A percentile compares a stretch with the other conserved stretches of the same genome.
phyloP scores from a whole-genome alignment of 805 yeast genomes.

The Metschnikowia shivogae region DNA sequence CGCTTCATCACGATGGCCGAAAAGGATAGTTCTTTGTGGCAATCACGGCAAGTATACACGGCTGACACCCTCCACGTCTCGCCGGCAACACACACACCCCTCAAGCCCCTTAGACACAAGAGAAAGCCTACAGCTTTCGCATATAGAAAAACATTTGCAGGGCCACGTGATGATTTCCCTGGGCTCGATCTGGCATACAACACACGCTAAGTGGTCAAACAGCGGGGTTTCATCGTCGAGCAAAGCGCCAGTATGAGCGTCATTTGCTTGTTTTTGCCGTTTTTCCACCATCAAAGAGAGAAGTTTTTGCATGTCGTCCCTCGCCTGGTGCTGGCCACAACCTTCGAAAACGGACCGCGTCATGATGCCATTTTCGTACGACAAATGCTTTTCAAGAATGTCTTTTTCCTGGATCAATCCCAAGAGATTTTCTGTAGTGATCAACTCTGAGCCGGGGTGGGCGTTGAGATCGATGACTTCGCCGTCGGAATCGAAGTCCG shows the following conservation, averaged over 20 bases:
- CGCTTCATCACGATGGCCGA: too few species aligned
- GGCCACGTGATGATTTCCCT: constrained; percentile 89
- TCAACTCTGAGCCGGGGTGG: constrained; percentile 10
- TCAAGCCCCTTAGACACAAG: constrained; percentile 68
- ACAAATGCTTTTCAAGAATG: constrained; percentile 28
- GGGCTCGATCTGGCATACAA: constrained; percentile 71
- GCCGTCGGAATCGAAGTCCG: constrained; percentile 9
- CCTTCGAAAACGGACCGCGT: constrained; percentile 31
- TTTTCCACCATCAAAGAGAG: constrained; percentile 21
- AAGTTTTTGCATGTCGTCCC: constrained; percentile 15
- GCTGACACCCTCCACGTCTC: constrained; percentile 64
- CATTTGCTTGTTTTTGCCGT: constrained; percentile 1
- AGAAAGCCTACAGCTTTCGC: constrained; percentile 76
- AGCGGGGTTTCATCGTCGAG: constrained; percentile 24
- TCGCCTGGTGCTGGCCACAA: not conserved
- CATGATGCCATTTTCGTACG: constrained; percentile 21
- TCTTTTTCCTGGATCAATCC: constrained; percentile 15
- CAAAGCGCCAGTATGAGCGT: not conserved
- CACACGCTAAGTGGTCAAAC: constrained; percentile 50
- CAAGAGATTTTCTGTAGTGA: constrained; percentile 12
- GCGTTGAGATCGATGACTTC: constrained; percentile 1
- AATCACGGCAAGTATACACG: constrained; percentile 53
- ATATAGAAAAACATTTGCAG: constrained; percentile 81
- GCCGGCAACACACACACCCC: constrained; percentile 82
- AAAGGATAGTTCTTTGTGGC: not conserved